Evolutionary conservation across 176 grass and related monocot genomes (phyloP), one percentile per base, ranked within the genome.

Genomic region (Oryza glaberrima): DNA sequence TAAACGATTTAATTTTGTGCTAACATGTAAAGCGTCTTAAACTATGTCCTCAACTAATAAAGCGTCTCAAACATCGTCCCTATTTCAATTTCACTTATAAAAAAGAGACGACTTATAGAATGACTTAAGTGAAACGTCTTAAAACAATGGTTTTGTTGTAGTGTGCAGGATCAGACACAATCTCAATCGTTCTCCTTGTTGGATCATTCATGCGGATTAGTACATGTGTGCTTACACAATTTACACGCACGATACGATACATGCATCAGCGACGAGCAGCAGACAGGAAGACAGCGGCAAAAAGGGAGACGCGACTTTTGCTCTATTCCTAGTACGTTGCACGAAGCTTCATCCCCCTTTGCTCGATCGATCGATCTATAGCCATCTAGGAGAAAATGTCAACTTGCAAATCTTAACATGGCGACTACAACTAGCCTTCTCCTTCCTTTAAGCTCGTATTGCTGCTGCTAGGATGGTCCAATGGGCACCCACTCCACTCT

Each of bases 111-210:
- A 22, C 22, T 22, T 22, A 22, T 22, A 22, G 22, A 22, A 22
- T 22, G 22, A 22, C 22, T 22, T 22, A 22, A 22, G 22, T 22
- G 22, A 22, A 22, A 22, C 22, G 22, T 22, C 22, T 22, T 22
- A 22, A 22, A 22, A 22, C 22, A 22, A 22, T 22, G 22, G 22
- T 22, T 22, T 22, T 22, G 22, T 22, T 22, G 22, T 22, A 22
- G 22, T 22, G 22, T 22, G 30, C 60, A 87, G 26, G 69, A 81
- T 86, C 13, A 4, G 70, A 81, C 85, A 68, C 16, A 32, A 73
- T 49, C 43, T 49, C 43, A 56, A 54, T 68, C 35, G 48, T 44
- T 15, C 32, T 35, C 17, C 13, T 38, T 23, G 10, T 44, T 9
- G 15, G 68, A 56, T 56, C 14, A 54, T 54, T 3, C 51, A 56